These are phyloP conservation scores for Tulasnella sp. DNA, from an alignment of 768 basidiomycete species.

Conservation along the genomic window DNA sequence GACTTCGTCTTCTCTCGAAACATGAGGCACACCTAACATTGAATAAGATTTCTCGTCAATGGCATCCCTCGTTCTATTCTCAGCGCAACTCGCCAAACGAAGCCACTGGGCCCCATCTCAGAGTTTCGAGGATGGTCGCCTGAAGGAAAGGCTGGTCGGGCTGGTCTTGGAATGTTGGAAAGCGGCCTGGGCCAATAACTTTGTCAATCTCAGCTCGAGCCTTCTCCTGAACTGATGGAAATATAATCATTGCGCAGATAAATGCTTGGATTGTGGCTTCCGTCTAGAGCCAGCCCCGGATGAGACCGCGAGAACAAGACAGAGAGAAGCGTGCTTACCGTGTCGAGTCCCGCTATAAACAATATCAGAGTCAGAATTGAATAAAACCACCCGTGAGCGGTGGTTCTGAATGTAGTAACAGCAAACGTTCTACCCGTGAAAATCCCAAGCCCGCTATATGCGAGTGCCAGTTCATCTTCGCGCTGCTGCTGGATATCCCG, in stretches of 20 bases:
- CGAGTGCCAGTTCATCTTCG: background rate
- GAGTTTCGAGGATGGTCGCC: no score
- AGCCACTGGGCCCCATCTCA: background rate
- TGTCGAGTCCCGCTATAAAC: background rate
- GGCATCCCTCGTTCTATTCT: background rate
- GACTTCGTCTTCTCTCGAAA: background rate
- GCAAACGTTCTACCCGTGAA: background rate
- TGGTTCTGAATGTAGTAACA: background rate
- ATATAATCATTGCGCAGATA: slow-evolving; percentile 35
- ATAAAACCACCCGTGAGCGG: no score
- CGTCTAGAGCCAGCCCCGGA: slow-evolving; percentile 17
- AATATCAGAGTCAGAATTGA: no score
- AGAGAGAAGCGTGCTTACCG: background rate
- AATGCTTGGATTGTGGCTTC: slow-evolving; percentile 31
- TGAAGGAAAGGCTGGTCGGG: no score
- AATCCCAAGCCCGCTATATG: background rate
- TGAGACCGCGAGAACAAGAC: no score
- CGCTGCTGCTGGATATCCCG: background rate
- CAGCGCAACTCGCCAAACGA: background rate
- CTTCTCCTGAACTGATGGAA: slow-evolving; percentile 27
- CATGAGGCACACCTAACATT: background rate
- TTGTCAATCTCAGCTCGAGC: no score
- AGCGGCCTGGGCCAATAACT: no score
- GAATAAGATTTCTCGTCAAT: background rate
- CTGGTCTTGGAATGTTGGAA: no score